Percentiles rank a stretch among this genome's conserved stretches.
Conservation (phyloP, 441 rosid genomes). For the Pelargonium cotyledonis region DNA sequence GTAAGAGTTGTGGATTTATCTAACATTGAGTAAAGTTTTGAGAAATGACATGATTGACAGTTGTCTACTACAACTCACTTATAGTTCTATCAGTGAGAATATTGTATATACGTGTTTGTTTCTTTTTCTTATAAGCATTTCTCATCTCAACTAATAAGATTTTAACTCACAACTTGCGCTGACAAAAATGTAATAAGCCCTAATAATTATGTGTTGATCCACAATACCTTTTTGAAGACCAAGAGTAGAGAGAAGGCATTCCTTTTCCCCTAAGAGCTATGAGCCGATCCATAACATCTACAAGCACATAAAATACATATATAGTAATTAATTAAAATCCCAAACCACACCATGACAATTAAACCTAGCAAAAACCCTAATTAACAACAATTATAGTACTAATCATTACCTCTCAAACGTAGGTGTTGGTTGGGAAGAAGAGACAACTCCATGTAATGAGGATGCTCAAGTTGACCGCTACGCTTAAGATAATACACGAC, state of each 20-base stretch:
- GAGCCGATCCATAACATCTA: conserved; percentile 65
- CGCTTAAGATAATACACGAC: conserved; percentile 78
- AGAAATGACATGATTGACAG: neutral
- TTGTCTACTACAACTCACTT: too few relatives aligned
- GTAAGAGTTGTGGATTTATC: too few relatives aligned
- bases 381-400: neutral
- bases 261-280: conserved; percentile 71
- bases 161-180: too few relatives aligned
- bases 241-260: conserved; percentile 75
- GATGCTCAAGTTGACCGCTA: conserved; percentile 88
- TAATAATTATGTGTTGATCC: too few relatives aligned
- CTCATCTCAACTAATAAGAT: too few relatives aligned
- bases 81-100: too few relatives aligned
- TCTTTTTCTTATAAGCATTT: too few relatives aligned
- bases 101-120: too few relatives aligned
- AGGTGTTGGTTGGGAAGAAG: conserved; percentile 60
- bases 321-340: too few relatives aligned
- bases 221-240: conserved; percentile 83
- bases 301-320: too few relatives aligned
- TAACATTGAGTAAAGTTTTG: too few relatives aligned
- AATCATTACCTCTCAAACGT: conserved; percentile 54
- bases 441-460: conserved; percentile 76
- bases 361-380: neutral
- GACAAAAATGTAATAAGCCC: too few relatives aligned
- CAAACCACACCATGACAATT: neutral